Percentiles rank a stretch among this genome's conserved stretches.
phyloP scores from a whole-genome alignment of 768 basidiomycete species.

The Serendipita indica region DNA sequence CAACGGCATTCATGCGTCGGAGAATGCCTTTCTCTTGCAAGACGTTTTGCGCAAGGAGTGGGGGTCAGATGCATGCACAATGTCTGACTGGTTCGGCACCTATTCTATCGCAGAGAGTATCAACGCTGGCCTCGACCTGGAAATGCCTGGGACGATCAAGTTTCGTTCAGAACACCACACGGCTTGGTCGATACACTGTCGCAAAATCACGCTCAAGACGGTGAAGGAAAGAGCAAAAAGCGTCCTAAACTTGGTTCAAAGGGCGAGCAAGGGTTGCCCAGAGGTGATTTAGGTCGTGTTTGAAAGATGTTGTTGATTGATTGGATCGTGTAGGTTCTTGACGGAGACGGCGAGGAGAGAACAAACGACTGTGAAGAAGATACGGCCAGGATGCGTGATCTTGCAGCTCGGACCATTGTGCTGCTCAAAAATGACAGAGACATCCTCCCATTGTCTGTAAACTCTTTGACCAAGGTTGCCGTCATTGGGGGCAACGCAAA shows the following conservation, averaged over 20 bases:
- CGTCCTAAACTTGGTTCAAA: constrained; percentile 51
- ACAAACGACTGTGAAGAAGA: constrained; percentile 16
- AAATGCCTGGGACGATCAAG: constrained; percentile 49
- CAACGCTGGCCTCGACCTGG: constrained; percentile 48
- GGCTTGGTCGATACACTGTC: constrained; percentile 23
- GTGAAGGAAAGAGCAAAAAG: constrained; percentile 51
- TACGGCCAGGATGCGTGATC: constrained; percentile 39
- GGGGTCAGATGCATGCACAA: constrained; percentile 34
- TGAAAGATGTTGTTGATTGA: background rate
- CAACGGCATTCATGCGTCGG: constrained; percentile 45
- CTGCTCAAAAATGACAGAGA: constrained; percentile 53
- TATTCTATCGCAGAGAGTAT: constrained; percentile 33
- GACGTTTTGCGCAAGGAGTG: constrained; percentile 50
- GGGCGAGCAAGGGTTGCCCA: constrained; percentile 45
- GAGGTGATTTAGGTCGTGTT: constrained; percentile 39
- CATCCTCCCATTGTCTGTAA: constrained; percentile 35
- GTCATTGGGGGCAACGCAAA: constrained; percentile 65
- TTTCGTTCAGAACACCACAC: constrained; percentile 19
- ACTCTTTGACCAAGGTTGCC: constrained; percentile 47
- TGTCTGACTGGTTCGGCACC: constrained; percentile 26
- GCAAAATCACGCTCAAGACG: constrained; percentile 50
- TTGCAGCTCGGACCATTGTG: constrained; percentile 59
- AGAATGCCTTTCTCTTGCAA: constrained; percentile 34
- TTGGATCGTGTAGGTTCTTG: constrained; percentile 4
- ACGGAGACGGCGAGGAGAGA: constrained; percentile 47